phyloP scores from a whole-genome alignment of 1,284 basidiomycete genomes.

The Ceratobasidium sp. region DNA sequence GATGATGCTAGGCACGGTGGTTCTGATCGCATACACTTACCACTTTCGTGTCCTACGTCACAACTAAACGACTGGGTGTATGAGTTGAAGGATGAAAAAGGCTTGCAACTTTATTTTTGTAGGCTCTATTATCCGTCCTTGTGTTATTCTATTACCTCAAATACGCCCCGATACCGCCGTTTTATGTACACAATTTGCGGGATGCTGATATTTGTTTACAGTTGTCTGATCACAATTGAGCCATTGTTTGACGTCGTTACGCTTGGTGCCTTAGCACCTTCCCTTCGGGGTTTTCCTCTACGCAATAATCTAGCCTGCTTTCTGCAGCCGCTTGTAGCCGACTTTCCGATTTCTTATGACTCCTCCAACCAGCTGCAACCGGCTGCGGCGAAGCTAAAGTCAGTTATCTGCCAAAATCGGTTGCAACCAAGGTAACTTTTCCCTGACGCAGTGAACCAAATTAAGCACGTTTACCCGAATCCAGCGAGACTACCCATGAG shows the following conservation, averaged over 20 bases:
- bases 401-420: not conserved
- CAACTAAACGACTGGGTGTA: not conserved
- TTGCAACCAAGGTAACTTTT: constrained; percentile 1
- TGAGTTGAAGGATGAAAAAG: constrained; percentile 14
- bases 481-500: no score
- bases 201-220: constrained; percentile 19
- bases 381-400: not conserved
- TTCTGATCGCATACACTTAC: no score
- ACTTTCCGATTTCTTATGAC: not conserved
- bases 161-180: not conserved
- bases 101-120: constrained; percentile 18
- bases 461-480: no score
- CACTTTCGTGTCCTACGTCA: no score
- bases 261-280: no score
- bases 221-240: not conserved
- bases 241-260: no score
- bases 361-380: not conserved
- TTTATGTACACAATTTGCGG: constrained; percentile 4
- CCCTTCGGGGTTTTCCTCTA: no score
- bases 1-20: no score
- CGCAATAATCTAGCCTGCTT: no score
- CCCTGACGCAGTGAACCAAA: no score
- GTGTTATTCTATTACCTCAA: not conserved
- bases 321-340: not conserved
- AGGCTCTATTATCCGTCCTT: constrained; percentile 9